Conservation (phyloP, 148 eudicot species). For the Persicaria tinctoria region DNA sequence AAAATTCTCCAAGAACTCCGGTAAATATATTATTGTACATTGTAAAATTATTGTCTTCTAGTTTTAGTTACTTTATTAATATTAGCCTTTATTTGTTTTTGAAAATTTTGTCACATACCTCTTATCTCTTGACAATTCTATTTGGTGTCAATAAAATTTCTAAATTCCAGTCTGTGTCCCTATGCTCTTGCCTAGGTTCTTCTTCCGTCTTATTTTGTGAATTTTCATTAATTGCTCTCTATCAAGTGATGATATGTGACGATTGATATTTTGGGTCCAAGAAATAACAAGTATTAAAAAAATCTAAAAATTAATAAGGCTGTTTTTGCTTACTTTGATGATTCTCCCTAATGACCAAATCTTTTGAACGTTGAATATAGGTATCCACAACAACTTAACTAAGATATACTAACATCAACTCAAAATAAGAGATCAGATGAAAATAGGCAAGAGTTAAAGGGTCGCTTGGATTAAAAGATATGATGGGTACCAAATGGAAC, state of each 20-base stretch:
- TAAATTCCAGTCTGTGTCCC: neutral
- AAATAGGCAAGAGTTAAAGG: neutral
- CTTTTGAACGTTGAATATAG: no score
- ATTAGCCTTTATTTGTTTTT: neutral
- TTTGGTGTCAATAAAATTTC: neutral
- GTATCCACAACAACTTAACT: neutral
- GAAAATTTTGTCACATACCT: neutral
- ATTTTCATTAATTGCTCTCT: neutral
- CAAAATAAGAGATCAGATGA: neutral
- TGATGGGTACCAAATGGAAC: neutral
- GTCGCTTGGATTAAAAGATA: neutral
- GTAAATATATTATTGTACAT: conserved; percentile 21
- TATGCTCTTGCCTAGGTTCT: neutral
- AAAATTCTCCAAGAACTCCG: conserved; percentile 84
- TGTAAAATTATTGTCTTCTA: neutral
- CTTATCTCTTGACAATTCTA: neutral
- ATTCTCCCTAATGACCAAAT: neutral
- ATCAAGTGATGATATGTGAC: neutral
- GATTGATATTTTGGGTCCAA: neutral
- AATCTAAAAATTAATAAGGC: neutral
- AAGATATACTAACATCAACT: neutral
- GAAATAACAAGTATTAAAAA: neutral
- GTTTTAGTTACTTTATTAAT: neutral
- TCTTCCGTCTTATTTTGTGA: neutral
- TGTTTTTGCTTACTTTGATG: neutral